Conservation (phyloP, 345 rosid species). For the Geranium rotundifolium region DNA sequence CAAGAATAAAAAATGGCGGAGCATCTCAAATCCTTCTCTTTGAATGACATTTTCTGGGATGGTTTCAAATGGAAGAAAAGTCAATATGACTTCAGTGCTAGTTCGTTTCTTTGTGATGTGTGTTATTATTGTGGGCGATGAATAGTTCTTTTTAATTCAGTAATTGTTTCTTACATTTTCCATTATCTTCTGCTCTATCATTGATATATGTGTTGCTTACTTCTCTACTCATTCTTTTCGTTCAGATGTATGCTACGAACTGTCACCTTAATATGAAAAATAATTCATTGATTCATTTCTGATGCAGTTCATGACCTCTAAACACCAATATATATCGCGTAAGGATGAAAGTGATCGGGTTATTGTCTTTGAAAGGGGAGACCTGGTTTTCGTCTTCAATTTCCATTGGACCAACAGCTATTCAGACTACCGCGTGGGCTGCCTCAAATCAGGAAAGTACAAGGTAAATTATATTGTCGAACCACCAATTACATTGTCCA, state of each 20-base stretch:
- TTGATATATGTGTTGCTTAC: no score
- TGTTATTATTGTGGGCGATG: no score
- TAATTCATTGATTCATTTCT: slow-evolving; percentile 6
- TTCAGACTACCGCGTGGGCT: slow-evolving; percentile 69
- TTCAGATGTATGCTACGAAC: not conserved
- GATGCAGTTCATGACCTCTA: slow-evolving; percentile 84
- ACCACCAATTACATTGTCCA: not conserved
- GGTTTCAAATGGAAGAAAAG: no score
- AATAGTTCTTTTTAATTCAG: no score
- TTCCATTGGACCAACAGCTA: slow-evolving; percentile 89
- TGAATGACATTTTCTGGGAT: no score
- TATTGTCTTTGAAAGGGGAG: slow-evolving; percentile 75
- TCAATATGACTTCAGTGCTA: no score
- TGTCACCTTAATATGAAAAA: not conserved
- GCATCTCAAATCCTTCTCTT: no score
- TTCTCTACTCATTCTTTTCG: no score
- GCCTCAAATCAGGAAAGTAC: slow-evolving; percentile 80
- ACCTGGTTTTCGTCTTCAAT: slow-evolving; percentile 82
- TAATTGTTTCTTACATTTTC: no score
- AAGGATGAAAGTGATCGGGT: slow-evolving; percentile 74
- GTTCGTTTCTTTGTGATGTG: no score
- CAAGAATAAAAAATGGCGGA: no score
- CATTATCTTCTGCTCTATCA: no score
- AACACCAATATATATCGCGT: slow-evolving; percentile 83
- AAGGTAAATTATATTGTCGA: slow-evolving; percentile 34